Conservation (phyloP, 1,284 basidiomycete genomes). For the Pseudozyma sp. region DNA sequence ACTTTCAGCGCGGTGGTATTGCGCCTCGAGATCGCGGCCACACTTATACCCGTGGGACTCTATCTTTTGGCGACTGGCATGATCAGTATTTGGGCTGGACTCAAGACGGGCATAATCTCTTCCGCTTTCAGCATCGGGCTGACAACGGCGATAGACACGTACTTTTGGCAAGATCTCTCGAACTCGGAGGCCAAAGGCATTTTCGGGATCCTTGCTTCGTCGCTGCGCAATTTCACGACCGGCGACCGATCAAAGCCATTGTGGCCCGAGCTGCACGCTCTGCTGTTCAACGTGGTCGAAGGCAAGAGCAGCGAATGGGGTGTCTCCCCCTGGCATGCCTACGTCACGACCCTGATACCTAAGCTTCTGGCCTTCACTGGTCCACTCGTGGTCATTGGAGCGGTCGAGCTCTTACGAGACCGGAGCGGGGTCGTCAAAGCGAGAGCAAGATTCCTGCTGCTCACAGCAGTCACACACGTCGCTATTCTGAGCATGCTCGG, state of each 20-base stretch:
- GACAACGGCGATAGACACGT: conserved; percentile 78
- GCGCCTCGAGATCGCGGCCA: conserved; percentile 79
- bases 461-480: conserved; percentile 73
- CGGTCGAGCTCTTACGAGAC: conserved; percentile 62
- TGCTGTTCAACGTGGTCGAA: conserved; percentile 87
- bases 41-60: conserved; percentile 54
- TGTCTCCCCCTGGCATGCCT: conserved; percentile 79
- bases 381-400: conserved; percentile 75
- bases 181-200: conserved; percentile 3
- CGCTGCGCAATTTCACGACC: not conserved
- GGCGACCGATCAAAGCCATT: conserved; percentile 62
- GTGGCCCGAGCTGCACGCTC: conserved; percentile 86
- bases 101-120: conserved; percentile 28
- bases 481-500: conserved; percentile 79
- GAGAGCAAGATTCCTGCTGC: conserved; percentile 26
- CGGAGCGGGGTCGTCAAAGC: not conserved
- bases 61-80: conserved; percentile 32
- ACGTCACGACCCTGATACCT: conserved; percentile 79
- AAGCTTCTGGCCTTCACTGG: conserved; percentile 77
- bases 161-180: conserved; percentile 77
- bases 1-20: conserved; percentile 80
- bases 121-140: conserved; percentile 15
- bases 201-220: not conserved
- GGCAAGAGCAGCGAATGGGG: conserved; percentile 93
- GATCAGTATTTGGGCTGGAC: conserved; percentile 15